phyloP scores from a whole-genome alignment of 106 monocot species.

The Triglochin maritima region DNA sequence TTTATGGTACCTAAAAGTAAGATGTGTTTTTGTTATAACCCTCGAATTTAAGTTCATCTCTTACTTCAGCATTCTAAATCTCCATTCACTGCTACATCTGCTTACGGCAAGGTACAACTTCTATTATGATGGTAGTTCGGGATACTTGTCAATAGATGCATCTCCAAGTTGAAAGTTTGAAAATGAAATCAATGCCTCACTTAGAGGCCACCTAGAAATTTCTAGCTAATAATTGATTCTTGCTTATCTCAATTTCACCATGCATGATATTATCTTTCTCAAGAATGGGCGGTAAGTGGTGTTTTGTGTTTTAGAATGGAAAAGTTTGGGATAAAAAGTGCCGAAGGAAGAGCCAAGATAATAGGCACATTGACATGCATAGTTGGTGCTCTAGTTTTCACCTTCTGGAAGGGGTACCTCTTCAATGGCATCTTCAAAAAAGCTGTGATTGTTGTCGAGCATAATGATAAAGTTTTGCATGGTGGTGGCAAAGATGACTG shows the following conservation, averaged over 20 bases:
- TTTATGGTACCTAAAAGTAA: no score
- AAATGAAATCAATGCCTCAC: no score
- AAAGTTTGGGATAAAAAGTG: conserved; percentile 13
- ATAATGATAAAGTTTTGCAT: conserved; percentile 4
- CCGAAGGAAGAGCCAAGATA: conserved; percentile 29
- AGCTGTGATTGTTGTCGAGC: conserved; percentile 18
- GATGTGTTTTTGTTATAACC: no score
- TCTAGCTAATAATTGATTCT: not conserved
- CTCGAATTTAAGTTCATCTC: no score
- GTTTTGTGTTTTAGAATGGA: conserved; percentile 29
- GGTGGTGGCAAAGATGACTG: conserved; percentile 19
- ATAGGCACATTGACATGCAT: conserved; percentile 29
- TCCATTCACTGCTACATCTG: no score
- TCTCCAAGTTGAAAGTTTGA: no score
- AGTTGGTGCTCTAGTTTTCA: conserved; percentile 32
- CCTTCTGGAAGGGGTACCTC: conserved; percentile 35
- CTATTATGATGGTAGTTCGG: no score
- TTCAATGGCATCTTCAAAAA: conserved; percentile 19
- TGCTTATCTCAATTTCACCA: not conserved
- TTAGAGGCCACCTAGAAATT: no score
- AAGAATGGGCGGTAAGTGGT: not conserved
- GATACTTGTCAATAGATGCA: no score
- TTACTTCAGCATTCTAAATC: no score
- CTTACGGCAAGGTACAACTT: no score
- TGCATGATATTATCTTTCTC: not conserved